phyloP scores from a whole-genome alignment of 2,329 filamentous ascomycete species.

The Volutella citrinella region DNA sequence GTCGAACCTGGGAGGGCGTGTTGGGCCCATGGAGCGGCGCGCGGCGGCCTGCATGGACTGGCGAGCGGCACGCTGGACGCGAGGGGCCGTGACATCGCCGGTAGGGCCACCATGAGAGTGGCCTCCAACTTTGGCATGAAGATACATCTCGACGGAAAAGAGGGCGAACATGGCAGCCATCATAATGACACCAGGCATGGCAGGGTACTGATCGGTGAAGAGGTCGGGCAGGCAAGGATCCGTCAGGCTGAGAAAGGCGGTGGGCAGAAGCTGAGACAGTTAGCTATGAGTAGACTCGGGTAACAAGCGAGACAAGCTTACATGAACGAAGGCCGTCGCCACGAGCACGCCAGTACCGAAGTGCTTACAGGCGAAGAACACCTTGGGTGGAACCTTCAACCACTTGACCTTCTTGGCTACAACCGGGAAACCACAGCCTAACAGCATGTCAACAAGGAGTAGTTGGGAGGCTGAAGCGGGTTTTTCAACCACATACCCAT shows the following conservation, averaged over 20 bases:
- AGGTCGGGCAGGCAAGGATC: slow-evolving; percentile 57
- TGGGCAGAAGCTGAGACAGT: slow-evolving; percentile 49
- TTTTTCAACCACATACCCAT: slow-evolving; percentile 18
- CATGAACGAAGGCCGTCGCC: slow-evolving; percentile 71
- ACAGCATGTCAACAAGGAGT: background rate
- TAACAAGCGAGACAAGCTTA: slow-evolving; percentile 38
- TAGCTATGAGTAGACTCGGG: too few species aligned
- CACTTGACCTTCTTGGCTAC: slow-evolving; percentile 54
- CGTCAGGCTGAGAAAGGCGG: slow-evolving; percentile 52
- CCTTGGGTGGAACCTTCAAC: slow-evolving; percentile 53
- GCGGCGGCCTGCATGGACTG: too few species aligned
- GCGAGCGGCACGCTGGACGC: too few species aligned
- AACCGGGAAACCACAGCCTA: slow-evolving; percentile 50
- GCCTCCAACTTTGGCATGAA: slow-evolving; percentile 57
- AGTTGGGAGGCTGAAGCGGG: background rate
- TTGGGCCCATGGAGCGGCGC: too few species aligned
- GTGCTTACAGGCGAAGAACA: slow-evolving; percentile 63
- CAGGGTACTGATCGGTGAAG: slow-evolving; percentile 57
- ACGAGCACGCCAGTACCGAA: slow-evolving; percentile 71
- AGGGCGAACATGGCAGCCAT: slow-evolving; percentile 59
- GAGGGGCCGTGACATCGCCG: too few species aligned
- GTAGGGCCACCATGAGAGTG: slow-evolving; percentile 57
- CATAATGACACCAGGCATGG: slow-evolving; percentile 64
- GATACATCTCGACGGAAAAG: slow-evolving; percentile 61
- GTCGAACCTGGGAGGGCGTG: too few species aligned